Percentiles rank a stretch among this genome's conserved stretches.
These are phyloP conservation scores for Pseudozyma sp. DNA, from an alignment of 1,284 basidiomycete species.

Conservation along the genomic window DNA sequence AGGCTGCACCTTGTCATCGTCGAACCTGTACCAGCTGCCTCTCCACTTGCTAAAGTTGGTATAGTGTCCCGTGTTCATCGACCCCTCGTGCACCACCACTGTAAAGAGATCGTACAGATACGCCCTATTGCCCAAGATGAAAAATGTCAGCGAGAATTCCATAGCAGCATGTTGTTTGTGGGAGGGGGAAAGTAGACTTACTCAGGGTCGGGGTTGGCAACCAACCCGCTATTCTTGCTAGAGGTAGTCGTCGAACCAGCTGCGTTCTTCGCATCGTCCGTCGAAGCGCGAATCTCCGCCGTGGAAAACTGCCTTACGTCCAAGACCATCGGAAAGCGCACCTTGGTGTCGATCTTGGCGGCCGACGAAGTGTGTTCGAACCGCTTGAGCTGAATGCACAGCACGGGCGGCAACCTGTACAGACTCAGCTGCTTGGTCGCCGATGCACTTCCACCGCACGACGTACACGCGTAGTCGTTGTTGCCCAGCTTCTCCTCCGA, in stretches of 20 bases:
- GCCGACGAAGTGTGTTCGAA: conserved; percentile 82
- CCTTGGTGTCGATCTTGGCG: conserved; percentile 82
- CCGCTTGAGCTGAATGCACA: conserved; percentile 97
- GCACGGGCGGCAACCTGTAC: conserved; percentile 84
- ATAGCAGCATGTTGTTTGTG: background rate
- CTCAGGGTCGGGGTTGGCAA: conserved; percentile 42
- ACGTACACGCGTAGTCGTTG: conserved; percentile 72
- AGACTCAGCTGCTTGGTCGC: conserved; percentile 81
- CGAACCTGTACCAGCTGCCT: conserved; percentile 87
- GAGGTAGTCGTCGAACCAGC: background rate
- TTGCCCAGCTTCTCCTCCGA: conserved; percentile 60
- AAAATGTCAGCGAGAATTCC: background rate
- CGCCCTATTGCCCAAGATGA: conserved; percentile 67
- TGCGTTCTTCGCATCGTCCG: conserved; percentile 2
- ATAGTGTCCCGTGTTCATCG: conserved; percentile 92
- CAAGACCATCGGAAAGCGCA: conserved; percentile 83
- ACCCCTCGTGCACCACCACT: conserved; percentile 91
- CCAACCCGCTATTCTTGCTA: conserved; percentile 12
- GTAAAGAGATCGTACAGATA: conserved; percentile 85
- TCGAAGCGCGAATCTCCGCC: conserved; percentile 56
- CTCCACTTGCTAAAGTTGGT: conserved; percentile 82
- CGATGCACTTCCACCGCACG: conserved; percentile 43
- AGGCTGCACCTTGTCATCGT: conserved; percentile 81
- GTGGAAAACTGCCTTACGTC: conserved; percentile 91
- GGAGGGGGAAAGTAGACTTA: background rate